Conservation (phyloP, 1,284 basidiomycete genomes). For the Cryptococcus sp. region DNA sequence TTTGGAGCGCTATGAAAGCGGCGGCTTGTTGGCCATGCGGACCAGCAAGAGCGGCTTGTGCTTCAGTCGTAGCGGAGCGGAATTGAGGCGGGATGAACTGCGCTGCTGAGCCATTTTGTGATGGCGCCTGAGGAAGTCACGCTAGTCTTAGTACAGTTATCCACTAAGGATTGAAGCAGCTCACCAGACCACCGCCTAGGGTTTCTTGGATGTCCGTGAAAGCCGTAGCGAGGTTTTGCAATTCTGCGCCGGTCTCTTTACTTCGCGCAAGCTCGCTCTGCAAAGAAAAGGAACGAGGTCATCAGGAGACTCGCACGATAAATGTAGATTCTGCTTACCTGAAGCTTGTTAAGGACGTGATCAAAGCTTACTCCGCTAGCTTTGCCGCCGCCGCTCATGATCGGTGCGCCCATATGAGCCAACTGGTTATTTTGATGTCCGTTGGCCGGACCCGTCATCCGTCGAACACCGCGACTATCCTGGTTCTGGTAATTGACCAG, state of each 20-base stretch:
- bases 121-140: conserved; percentile 52
- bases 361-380: conserved; percentile 55
- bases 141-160: conserved; percentile 39
- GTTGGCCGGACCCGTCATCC: conserved; percentile 8
- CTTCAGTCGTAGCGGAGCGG: conserved; percentile 44
- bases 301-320: no score
- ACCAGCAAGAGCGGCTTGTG: conserved; percentile 49
- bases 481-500: conserved; percentile 44
- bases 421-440: conserved; percentile 20
- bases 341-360: conserved; percentile 56
- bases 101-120: conserved; percentile 51
- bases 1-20: conserved; percentile 67
- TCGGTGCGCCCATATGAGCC: conserved; percentile 32
- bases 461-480: conserved; percentile 30
- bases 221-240: conserved; percentile 74
- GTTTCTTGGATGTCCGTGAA: conserved; percentile 93
- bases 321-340: conserved; percentile 38
- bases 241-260: conserved; percentile 87
- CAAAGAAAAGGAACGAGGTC: conserved; percentile 40
- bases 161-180: no score
- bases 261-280: conserved; percentile 92
- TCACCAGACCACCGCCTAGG: conserved; percentile 75
- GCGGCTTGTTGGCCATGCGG: conserved; percentile 49
- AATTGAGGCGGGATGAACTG: conserved; percentile 49
- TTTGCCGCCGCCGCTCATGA: conserved; percentile 51